Evolutionary conservation across 1,139 yeast species (phyloP).

Genomic region (Blastobotrys illinoisensis): DNA sequence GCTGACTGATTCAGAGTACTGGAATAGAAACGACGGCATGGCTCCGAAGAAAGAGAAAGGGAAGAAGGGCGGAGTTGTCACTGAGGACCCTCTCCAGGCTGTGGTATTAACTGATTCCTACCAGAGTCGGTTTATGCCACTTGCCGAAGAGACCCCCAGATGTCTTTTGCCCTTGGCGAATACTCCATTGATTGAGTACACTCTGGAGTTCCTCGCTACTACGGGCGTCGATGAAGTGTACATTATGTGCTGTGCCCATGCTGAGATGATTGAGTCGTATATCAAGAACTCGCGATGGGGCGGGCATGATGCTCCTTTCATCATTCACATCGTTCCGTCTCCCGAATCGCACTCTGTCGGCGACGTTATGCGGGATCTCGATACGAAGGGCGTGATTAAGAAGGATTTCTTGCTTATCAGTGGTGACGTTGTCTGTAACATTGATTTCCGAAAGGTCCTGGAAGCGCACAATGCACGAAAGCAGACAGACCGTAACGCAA

Average conservation of each 20-base stretch:
- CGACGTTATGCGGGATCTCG: conserved; percentile 94
- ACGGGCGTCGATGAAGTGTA: conserved; percentile 88
- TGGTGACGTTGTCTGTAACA: conserved; percentile 91
- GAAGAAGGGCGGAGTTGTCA: conserved; percentile 28
- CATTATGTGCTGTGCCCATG: conserved; percentile 84
- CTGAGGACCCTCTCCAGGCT: conserved; percentile 60
- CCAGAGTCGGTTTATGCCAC: conserved; percentile 86
- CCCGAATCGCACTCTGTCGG: conserved; percentile 90
- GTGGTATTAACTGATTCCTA: conserved; percentile 91
- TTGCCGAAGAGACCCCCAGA: conserved; percentile 77
- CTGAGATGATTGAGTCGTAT: conserved; percentile 79
- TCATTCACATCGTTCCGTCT: conserved; percentile 71
- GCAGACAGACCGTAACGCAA: conserved; percentile 74
- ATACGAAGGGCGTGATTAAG: conserved; percentile 79
- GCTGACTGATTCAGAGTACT: neutral
- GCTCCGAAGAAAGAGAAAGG: conserved; percentile 26
- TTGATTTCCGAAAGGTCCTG: conserved; percentile 70
- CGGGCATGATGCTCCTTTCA: conserved; percentile 67
- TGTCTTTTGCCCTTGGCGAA: conserved; percentile 89
- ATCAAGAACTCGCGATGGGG: conserved; percentile 81
- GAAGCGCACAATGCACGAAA: conserved; percentile 68
- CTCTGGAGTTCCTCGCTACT: conserved; percentile 86
- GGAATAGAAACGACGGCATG: conserved; percentile 14
- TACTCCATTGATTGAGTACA: conserved; percentile 89
- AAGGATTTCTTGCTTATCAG: conserved; percentile 86